These are phyloP conservation scores for Xylariaceae sp. DNA, from an alignment of 2,329 filamentous ascomycete genomes.

Conservation along the genomic window DNA sequence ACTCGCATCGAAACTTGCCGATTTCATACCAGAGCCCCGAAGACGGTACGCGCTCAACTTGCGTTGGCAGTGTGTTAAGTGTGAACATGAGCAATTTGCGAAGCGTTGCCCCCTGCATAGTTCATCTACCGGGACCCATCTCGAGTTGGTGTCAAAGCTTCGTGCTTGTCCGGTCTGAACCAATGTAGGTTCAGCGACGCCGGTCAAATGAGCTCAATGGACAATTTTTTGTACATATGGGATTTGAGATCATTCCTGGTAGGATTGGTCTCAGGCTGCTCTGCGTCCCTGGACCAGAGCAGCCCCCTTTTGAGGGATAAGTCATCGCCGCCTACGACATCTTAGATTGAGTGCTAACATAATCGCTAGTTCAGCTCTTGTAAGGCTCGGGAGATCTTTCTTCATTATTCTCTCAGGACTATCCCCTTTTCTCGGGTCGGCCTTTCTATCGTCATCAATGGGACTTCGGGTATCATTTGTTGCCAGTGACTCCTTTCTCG, in stretches of 20 bases:
- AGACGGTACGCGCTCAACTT: constrained; percentile 23
- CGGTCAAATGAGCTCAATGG: constrained; percentile 9
- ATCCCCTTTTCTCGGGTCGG: constrained; percentile 7
- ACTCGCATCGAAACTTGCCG: constrained; percentile 28
- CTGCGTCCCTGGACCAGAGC: constrained; percentile 9
- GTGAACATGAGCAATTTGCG: constrained; percentile 20
- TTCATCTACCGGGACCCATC: constrained; percentile 70
- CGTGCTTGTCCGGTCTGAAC: constrained; percentile 68
- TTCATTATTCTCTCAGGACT: neutral
- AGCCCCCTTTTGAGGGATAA: constrained; percentile 34
- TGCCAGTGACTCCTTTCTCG: constrained; percentile 23
- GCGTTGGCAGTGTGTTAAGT: constrained; percentile 15
- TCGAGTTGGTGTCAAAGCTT: constrained; percentile 91
- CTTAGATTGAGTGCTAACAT: constrained; percentile 17
- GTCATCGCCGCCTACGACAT: constrained; percentile 14
- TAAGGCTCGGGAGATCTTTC: constrained; percentile 20
- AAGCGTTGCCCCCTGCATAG: constrained; percentile 21
- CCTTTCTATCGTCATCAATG: constrained; percentile 28
- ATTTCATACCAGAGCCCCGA: constrained; percentile 24
- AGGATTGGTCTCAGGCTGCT: constrained; percentile 7
- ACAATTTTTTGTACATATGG: constrained; percentile 28
- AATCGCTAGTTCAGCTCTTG: constrained; percentile 11
- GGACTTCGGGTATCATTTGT: constrained; percentile 21
- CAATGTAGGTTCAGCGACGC: constrained; percentile 25
- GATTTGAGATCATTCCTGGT: constrained; percentile 15